Conservation (phyloP, 2,329 filamentous ascomycete species). For the Verticillium nubilum region DNA sequence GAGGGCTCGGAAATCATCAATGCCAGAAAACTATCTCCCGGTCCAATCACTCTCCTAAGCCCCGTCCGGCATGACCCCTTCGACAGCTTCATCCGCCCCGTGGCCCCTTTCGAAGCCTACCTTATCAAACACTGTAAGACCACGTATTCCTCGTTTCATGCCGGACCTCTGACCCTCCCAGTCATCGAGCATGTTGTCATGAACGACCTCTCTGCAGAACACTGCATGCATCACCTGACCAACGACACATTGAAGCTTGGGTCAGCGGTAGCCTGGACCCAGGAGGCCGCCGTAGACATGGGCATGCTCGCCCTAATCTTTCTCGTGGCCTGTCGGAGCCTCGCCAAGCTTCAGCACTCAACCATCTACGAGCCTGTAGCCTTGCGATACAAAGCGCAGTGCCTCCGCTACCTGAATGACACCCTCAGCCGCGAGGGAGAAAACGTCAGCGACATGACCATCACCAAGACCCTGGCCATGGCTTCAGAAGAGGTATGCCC, state of each 20-base stretch:
- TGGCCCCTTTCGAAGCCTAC: constrained; percentile 3
- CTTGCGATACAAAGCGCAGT: constrained; percentile 11
- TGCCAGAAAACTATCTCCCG: not conserved
- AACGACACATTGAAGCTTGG: not conserved
- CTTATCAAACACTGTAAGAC: constrained; percentile 7
- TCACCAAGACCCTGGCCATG: constrained; percentile 14
- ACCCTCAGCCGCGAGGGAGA: constrained; percentile 6
- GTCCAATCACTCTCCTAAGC: constrained; percentile 1
- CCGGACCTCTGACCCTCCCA: too few relatives aligned
- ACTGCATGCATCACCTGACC: not conserved
- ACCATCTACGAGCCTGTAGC: constrained; percentile 2
- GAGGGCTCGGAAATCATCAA: not conserved
- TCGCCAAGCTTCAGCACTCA: constrained; percentile 5
- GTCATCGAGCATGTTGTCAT: not conserved
- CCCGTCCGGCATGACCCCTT: constrained; percentile 4
- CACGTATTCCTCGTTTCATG: too few relatives aligned
- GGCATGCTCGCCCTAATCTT: constrained; percentile 16
- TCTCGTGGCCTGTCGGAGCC: constrained; percentile 12
- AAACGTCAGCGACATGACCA: constrained; percentile 12
- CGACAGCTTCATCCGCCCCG: constrained; percentile 1
- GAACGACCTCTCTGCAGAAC: not conserved
- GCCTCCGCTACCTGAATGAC: constrained; percentile 8
- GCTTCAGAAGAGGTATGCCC: constrained; percentile 10
- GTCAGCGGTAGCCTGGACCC: constrained; percentile 14
- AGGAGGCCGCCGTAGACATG: constrained; percentile 9